These are phyloP conservation scores for Lepiota subincarnata DNA, from an alignment of 768 basidiomycete species.

Conservation along the genomic window DNA sequence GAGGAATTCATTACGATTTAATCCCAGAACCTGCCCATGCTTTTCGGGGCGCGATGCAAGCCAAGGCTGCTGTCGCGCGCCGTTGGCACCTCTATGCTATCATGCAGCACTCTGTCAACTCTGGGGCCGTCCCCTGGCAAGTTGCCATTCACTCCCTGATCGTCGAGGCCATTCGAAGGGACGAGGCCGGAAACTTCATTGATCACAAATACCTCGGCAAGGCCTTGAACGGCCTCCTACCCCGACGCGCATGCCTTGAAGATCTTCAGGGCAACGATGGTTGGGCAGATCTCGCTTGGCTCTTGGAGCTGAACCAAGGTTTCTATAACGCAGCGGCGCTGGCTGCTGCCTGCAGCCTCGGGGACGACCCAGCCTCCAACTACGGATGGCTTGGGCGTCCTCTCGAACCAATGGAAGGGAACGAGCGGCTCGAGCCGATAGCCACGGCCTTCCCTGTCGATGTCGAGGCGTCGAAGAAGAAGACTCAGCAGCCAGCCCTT, in stretches of 20 bases:
- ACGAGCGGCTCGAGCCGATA: slow-evolving; percentile 8
- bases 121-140: slow-evolving; percentile 18
- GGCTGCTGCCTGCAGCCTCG: slow-evolving; percentile 19
- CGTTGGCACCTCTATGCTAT: slow-evolving; percentile 19
- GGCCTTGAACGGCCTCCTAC: slow-evolving; percentile 22
- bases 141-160: slow-evolving; percentile 20
- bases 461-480: neutral
- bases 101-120: slow-evolving; percentile 18
- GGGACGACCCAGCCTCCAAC: neutral
- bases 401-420: slow-evolving; percentile 9
- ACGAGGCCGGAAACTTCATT: slow-evolving; percentile 14
- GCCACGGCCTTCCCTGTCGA: slow-evolving; percentile 7
- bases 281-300: slow-evolving; percentile 24
- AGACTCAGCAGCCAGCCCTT: slow-evolving; percentile 4
- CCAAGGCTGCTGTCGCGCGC: slow-evolving; percentile 5
- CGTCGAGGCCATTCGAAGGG: slow-evolving; percentile 20
- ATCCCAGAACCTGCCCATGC: neutral
- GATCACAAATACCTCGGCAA: slow-evolving; percentile 20
- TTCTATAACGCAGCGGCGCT: slow-evolving; percentile 23
- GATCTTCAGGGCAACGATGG: slow-evolving; percentile 16
- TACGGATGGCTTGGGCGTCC: slow-evolving; percentile 14
- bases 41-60: slow-evolving; percentile 9
- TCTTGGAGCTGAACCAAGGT: slow-evolving; percentile 23
- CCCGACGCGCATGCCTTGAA: slow-evolving; percentile 15
- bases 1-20: neutral